A percentile compares a stretch with the other conserved stretches of the same genome.
Conservation (phyloP, 2,329 filamentous ascomycete species). For the Penicillium decumbens region DNA sequence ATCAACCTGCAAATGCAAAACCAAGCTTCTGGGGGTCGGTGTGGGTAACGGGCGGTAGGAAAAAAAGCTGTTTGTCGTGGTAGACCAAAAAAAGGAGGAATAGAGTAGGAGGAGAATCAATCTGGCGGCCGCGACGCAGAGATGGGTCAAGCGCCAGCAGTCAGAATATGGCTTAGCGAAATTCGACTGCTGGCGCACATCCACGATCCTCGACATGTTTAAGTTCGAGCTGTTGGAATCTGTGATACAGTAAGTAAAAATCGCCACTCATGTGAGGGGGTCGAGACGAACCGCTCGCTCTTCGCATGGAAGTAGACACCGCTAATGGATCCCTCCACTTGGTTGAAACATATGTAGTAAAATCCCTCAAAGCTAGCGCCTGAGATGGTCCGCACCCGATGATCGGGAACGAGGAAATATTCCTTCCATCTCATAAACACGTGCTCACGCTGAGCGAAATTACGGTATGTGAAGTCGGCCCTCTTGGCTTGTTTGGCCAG, state of each 20-base stretch:
- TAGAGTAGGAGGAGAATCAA: not conserved
- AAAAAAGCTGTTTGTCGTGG: not conserved
- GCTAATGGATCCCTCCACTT: slow-evolving; percentile 75
- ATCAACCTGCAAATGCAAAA: not conserved
- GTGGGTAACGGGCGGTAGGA: slow-evolving; percentile 3
- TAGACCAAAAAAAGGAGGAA: not conserved
- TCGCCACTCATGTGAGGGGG: not conserved
- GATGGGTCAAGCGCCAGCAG: slow-evolving; percentile 13
- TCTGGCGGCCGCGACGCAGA: not conserved
- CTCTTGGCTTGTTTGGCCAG: slow-evolving; percentile 61
- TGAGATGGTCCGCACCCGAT: slow-evolving; percentile 81
- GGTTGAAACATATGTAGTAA: slow-evolving; percentile 99
- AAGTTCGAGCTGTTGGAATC: slow-evolving; percentile 88
- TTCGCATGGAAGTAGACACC: slow-evolving; percentile 98
- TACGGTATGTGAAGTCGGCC: slow-evolving; percentile 57
- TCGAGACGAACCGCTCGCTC: slow-evolving; percentile 80
- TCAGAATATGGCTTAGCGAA: slow-evolving; percentile 55
- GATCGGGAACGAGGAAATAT: slow-evolving; percentile 92
- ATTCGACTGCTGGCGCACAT: slow-evolving; percentile 82
- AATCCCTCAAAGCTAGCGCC: slow-evolving; percentile 98
- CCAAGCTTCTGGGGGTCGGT: not conserved
- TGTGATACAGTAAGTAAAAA: slow-evolving; percentile 36
- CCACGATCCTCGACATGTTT: slow-evolving; percentile 81
- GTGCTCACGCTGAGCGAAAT: slow-evolving; percentile 74
- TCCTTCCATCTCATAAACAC: slow-evolving; percentile 99